These are phyloP conservation scores for Suhomyces faveliae DNA, from an alignment of 805 yeast species.

Conservation along the genomic window DNA sequence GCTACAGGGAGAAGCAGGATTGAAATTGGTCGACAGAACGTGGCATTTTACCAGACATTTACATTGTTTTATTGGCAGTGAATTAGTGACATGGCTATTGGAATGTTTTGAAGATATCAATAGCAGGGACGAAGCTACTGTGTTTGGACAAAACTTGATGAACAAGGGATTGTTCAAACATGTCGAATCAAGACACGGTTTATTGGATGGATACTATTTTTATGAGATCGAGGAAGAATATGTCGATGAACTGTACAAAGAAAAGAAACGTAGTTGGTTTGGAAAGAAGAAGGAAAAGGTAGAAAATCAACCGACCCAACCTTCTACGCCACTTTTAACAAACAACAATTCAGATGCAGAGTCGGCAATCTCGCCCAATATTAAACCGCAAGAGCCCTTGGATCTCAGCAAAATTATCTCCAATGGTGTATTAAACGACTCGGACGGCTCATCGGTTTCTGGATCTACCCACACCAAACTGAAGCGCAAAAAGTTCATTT, in stretches of 20 bases:
- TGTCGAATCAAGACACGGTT: conserved; percentile 78
- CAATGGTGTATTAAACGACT: conserved; percentile 8
- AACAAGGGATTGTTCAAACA: conserved; percentile 70
- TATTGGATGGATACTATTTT: conserved; percentile 91
- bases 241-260: conserved; percentile 29
- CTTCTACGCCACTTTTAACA: conserved; percentile 12
- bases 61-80: conserved; percentile 81
- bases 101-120: conserved; percentile 77
- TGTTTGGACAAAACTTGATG: conserved; percentile 78
- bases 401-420: conserved; percentile 23
- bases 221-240: conserved; percentile 67
- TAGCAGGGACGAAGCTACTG: conserved; percentile 78
- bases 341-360: conserved; percentile 28
- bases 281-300: conserved; percentile 17
- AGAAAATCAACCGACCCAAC: neutral
- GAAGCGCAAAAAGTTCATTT: conserved; percentile 43
- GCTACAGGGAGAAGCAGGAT: conserved; percentile 63
- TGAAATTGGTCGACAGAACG: conserved; percentile 70
- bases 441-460: conserved; percentile 22
- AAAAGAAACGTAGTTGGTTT: conserved; percentile 32
- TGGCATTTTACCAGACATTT: conserved; percentile 88
- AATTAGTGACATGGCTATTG: conserved; percentile 80
- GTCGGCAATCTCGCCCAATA: conserved; percentile 25
- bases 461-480: conserved; percentile 24
- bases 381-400: conserved; percentile 16